A percentile compares a stretch with the other conserved stretches of the same genome.
These are phyloP conservation scores for Gilbertella persicaria DNA, from an alignment of 371 early-diverging fungal genomes.

Conservation along the genomic window DNA sequence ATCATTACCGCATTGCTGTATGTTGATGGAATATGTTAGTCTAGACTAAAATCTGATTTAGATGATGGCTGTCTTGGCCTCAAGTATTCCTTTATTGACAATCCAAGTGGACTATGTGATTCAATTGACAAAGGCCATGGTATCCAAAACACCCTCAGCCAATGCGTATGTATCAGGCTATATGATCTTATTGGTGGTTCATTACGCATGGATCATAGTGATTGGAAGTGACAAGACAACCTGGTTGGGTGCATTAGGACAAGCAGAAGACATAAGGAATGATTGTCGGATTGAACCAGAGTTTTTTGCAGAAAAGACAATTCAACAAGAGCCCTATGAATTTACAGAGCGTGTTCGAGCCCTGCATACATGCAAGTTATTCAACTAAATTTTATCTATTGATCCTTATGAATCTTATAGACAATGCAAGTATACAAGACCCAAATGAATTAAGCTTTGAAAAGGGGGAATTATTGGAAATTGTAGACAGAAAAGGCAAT, in stretches of 20 bases:
- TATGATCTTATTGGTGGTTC: slow-evolving; percentile 32
- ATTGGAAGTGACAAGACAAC: slow-evolving; percentile 38
- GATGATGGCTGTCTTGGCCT: slow-evolving; percentile 40
- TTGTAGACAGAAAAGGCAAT: slow-evolving; percentile 86
- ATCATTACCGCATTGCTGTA: slow-evolving; percentile 41
- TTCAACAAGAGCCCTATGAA: slow-evolving; percentile 13
- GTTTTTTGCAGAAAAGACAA: slow-evolving; percentile 7
- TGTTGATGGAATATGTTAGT: slow-evolving; percentile 3
- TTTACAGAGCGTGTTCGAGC: slow-evolving; percentile 34
- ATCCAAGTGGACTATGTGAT: slow-evolving; percentile 45
- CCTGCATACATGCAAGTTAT: slow-evolving; percentile 22
- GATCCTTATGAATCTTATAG: too few species aligned
- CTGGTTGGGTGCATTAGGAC: slow-evolving; percentile 27
- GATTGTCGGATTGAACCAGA: slow-evolving; percentile 1
- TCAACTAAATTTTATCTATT: slow-evolving; percentile 10
- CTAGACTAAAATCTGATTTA: slow-evolving; percentile 5
- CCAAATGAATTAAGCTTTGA: slow-evolving; percentile 85
- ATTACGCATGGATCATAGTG: slow-evolving; percentile 44
- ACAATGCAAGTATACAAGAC: slow-evolving; percentile 83
- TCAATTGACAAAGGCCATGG: slow-evolving; percentile 25
- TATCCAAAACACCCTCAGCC: slow-evolving; percentile 23
- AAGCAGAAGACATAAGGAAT: background rate
- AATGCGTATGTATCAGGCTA: slow-evolving; percentile 42
- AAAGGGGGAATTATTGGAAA: slow-evolving; percentile 83
- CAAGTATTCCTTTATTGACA: slow-evolving; percentile 45